Percentiles rank a stretch among this genome's conserved stretches.
These are phyloP conservation scores for Erigeron canadensis DNA, from an alignment of 129 eudicot genomes.

Conservation along the genomic window DNA sequence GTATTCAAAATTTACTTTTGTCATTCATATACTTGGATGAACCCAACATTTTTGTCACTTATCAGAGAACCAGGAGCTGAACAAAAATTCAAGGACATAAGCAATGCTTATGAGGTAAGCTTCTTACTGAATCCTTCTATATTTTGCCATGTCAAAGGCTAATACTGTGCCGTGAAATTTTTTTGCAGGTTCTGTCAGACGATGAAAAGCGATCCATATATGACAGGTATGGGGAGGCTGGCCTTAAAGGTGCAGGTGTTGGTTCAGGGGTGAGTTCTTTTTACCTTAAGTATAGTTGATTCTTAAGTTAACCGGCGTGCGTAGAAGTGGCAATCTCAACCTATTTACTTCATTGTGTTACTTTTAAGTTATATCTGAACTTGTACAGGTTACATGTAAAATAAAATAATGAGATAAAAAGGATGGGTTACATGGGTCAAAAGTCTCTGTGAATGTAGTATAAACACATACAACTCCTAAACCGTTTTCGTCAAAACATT, in stretches of 20 bases:
- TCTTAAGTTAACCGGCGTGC: neutral
- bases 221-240: constrained; percentile 93
- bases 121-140: constrained; percentile 19
- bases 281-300: constrained; percentile 10
- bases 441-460: neutral
- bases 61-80: constrained; percentile 94
- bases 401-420: too few relatives aligned
- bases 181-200: constrained; percentile 79
- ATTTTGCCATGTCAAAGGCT: constrained; percentile 8
- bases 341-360: constrained; percentile 4
- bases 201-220: constrained; percentile 96
- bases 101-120: constrained; percentile 92
- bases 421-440: neutral
- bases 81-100: constrained; percentile 87
- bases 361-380: neutral
- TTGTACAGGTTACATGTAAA: neutral
- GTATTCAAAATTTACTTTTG: neutral
- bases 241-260: constrained; percentile 88
- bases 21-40: constrained; percentile 10
- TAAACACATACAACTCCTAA: neutral
- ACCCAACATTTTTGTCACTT: constrained; percentile 13
- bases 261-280: constrained; percentile 74
- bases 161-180: constrained; percentile 17
- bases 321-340: constrained; percentile 1
- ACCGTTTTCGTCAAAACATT: neutral